These are phyloP conservation scores for Penicillium taxi DNA, from an alignment of 495 filamentous ascomycete genomes.

Conservation along the genomic window DNA sequence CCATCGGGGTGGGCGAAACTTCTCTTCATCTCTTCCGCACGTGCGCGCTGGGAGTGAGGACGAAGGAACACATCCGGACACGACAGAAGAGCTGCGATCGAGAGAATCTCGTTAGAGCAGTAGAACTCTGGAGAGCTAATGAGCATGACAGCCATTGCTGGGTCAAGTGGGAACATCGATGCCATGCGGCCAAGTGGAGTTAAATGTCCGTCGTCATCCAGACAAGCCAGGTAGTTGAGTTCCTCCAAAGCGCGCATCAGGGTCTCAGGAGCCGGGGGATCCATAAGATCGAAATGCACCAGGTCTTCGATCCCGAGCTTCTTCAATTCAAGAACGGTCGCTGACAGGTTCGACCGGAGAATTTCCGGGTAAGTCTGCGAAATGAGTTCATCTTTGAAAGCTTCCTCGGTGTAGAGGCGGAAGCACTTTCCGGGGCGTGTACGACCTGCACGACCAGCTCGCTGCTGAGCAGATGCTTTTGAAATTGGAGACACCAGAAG, in stretches of 20 bases:
- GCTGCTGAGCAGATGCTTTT: conserved; percentile 95
- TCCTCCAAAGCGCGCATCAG: conserved; percentile 98
- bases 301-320: conserved; percentile 94
- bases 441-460: conserved; percentile 97
- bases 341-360: conserved; percentile 85
- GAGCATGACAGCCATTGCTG: conserved; percentile 92
- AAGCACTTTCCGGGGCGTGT: conserved; percentile 97
- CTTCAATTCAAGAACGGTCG: conserved; percentile 92
- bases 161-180: conserved; percentile 94
- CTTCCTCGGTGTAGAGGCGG: conserved; percentile 88
- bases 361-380: conserved; percentile 96
- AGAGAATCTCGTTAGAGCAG: conserved; percentile 97
- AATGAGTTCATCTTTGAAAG: conserved; percentile 97
- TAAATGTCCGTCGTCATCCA: conserved; percentile 92
- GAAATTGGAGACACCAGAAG: conserved; percentile 93
- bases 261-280: conserved; percentile 95
- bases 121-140: conserved; percentile 96
- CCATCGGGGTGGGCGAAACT: conserved; percentile 89
- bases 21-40: conserved; percentile 96
- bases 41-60: conserved; percentile 71
- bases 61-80: conserved; percentile 93
- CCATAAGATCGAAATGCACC: conserved; percentile 98
- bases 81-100: conserved; percentile 86
- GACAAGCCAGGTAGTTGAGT: conserved; percentile 91
- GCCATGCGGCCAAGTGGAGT: conserved; percentile 79